These are phyloP conservation scores for Alnus glutinosa DNA, from an alignment of 306 rosid species.

Conservation along the genomic window DNA sequence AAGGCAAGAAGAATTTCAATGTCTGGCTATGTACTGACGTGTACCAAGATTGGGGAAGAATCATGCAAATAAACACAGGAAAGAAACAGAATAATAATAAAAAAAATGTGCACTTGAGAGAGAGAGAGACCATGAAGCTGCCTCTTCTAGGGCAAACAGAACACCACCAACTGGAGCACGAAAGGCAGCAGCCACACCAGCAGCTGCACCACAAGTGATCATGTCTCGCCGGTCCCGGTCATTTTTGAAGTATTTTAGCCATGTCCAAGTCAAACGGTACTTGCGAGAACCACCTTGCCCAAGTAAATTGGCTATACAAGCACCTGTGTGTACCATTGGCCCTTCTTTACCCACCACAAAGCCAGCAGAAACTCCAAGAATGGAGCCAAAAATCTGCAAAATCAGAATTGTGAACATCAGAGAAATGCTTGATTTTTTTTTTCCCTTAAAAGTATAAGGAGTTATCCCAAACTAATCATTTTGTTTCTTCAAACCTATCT, in stretches of 20 bases:
- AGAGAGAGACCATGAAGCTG: constrained; percentile 81
- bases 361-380: constrained; percentile 90
- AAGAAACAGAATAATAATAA: neutral
- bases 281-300: constrained; percentile 95
- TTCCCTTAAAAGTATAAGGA: neutral
- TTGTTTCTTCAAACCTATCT: neutral
- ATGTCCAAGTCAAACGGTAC: constrained; percentile 61
- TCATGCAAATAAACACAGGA: neutral
- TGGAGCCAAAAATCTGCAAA: constrained; percentile 75
- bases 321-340: constrained; percentile 97
- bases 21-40: neutral
- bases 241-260: constrained; percentile 85
- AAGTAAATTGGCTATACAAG: constrained; percentile 82
- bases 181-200: constrained; percentile 96
- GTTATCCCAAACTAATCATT: neutral
- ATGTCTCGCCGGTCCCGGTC: constrained; percentile 89
- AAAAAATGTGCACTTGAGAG: constrained; percentile 8
- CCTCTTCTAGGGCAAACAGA: constrained; percentile 94
- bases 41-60: neutral
- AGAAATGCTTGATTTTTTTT: neutral
- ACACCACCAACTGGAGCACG: constrained; percentile 97
- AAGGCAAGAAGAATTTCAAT: neutral
- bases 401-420: constrained; percentile 22
- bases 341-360: constrained; percentile 95
- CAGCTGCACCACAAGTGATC: constrained; percentile 96